Percentiles rank a stretch among this genome's conserved stretches.
Evolutionary conservation across 2,329 filamentous ascomycete species (phyloP).

Genomic region (Blastomyces parvus): DNA sequence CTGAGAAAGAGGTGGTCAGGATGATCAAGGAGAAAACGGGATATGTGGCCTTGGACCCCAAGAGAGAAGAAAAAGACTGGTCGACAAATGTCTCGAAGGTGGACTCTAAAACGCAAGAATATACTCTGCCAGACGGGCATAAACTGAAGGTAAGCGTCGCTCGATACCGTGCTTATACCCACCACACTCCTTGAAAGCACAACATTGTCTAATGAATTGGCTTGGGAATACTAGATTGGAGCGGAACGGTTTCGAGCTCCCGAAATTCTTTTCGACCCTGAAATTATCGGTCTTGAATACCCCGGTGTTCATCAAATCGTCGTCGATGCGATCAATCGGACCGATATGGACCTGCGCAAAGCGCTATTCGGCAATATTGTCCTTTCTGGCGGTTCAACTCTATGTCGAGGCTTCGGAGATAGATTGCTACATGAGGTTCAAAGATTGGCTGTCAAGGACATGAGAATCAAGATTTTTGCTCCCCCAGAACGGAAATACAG

Average conservation of each 20-base stretch:
- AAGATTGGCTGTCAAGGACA: conserved; percentile 90
- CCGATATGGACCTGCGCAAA: conserved; percentile 91
- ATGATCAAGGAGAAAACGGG: conserved; percentile 92
- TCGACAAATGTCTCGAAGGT: conserved; percentile 59
- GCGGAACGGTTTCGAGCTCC: conserved; percentile 90
- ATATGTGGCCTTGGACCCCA: conserved; percentile 83
- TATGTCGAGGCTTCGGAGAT: conserved; percentile 96
- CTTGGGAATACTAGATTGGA: conserved; percentile 53
- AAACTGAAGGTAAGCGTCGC: conserved; percentile 63
- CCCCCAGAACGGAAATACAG: conserved; percentile 97
- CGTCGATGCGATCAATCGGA: conserved; percentile 88
- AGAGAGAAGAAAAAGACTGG: conserved; percentile 96
- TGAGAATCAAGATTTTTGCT: conserved; percentile 98
- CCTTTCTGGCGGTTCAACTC: conserved; percentile 85
- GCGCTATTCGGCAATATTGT: conserved; percentile 94
- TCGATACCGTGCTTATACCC: neutral
- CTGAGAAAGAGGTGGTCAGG: conserved; percentile 97
- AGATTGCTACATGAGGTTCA: conserved; percentile 86
- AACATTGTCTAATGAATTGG: neutral
- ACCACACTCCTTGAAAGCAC: neutral
- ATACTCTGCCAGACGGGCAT: conserved; percentile 82
- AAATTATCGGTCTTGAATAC: conserved; percentile 94
- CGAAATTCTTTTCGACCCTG: conserved; percentile 95
- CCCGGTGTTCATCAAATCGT: conserved; percentile 96
- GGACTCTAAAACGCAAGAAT: conserved; percentile 73